Evolutionary conservation across 306 rosid genomes (phyloP).

Genomic region (Begonia fuchsioides): DNA sequence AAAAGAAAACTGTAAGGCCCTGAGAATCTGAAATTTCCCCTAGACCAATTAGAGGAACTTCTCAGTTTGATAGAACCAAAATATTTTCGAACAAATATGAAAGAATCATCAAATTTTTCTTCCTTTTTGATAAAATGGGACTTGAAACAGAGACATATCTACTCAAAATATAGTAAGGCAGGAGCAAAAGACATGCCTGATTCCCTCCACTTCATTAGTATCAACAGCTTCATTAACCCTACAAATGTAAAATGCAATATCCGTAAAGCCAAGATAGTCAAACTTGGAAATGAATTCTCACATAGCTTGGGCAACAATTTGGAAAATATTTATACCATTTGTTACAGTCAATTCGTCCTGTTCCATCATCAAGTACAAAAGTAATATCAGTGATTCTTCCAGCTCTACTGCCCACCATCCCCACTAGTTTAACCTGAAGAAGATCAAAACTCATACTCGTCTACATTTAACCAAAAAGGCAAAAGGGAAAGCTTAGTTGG

Average conservation of each 20-base stretch:
- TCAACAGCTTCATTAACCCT: slow-evolving; percentile 72
- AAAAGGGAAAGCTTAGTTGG: slow-evolving; percentile 1
- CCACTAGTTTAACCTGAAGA: slow-evolving; percentile 59
- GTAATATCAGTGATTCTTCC: slow-evolving; percentile 57
- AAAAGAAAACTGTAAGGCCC: no score
- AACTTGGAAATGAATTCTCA: no score
- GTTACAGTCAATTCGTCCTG: slow-evolving; percentile 65
- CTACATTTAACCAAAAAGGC: background rate
- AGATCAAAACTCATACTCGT: slow-evolving; percentile 7
- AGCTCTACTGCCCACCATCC: slow-evolving; percentile 44
- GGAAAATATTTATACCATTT: slow-evolving; percentile 37
- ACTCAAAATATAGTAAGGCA: background rate
- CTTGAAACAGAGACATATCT: no score
- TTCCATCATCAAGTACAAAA: slow-evolving; percentile 78
- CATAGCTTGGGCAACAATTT: background rate
- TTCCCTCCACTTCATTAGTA: slow-evolving; percentile 41
- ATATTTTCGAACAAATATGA: no score
- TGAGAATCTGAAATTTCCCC: no score
- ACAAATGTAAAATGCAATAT: slow-evolving; percentile 2
- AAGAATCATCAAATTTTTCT: no score
- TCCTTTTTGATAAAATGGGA: no score
- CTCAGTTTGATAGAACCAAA: no score
- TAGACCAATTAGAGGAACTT: no score
- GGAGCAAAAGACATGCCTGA: slow-evolving; percentile 33
- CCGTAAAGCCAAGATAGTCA: background rate